Evolutionary conservation across 2,329 filamentous ascomycete genomes (phyloP), one percentile per base, ranked within the genome.

Genomic region (Epichloe baconii): DNA sequence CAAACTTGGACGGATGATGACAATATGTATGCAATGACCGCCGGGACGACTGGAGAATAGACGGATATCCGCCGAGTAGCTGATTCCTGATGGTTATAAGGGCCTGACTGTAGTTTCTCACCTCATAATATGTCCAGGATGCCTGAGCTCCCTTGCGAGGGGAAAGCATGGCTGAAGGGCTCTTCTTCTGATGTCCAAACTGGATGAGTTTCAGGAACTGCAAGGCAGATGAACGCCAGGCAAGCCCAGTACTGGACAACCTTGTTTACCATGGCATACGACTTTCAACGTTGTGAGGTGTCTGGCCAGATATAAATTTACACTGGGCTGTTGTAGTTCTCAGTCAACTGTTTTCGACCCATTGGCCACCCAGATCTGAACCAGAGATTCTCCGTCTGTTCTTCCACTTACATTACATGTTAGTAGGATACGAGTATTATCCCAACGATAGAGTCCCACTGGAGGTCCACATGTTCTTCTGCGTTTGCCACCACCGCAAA

Each of bases 251-350:
- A 89, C 58, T 85, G 69, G 12, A 38, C 7, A 31, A 31, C 8
- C 26, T 31, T 31, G 26, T 8, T 10, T 10, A 8, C 26, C 26
- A 10, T 10, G 26, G 7, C 26, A 31, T 31, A 31, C 26, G 7
- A 31, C 26, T 31, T 31, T 31, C 26, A 31, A 31, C 26, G 26
- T 8, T 31, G 26, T 31, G 8, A 31, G 26, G 6, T 38, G 12
- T 12, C 36, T n/a, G 36, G 15, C 36, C 12, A 38, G 14, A 19
- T 7, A 50, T 49, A 11, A 38, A 62, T 71, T 66, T 63, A 77
- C 75, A 23, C 83, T 0, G 86, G 85, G 10, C 83, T 88, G 66
- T 90, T 90, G 68, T 90, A 90, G 63, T 90, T 89, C 66, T 90
- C 86, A 0, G 85, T 83, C 68, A 89, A 79, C 66, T 85, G 49